Conservation (phyloP, 805 yeast genomes). For the Spathaspora girioi region DNA sequence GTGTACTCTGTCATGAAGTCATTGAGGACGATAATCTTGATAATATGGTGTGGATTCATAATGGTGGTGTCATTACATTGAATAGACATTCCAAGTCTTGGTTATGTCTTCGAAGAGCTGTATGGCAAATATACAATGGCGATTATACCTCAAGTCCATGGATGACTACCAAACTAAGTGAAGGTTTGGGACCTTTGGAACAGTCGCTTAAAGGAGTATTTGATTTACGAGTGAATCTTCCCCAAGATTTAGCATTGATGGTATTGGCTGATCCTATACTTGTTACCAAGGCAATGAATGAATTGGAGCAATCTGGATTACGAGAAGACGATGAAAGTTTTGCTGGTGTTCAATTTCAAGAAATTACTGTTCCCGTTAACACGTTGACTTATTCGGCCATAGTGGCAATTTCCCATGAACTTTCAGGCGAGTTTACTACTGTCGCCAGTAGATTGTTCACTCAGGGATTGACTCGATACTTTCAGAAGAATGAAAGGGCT, state of each 20-base stretch:
- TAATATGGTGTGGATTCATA: slow-evolving; percentile 53
- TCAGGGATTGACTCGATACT: slow-evolving; percentile 3
- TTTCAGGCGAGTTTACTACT: not conserved
- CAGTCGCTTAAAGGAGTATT: not conserved
- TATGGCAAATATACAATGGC: slow-evolving; percentile 7
- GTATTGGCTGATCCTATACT: slow-evolving; percentile 2
- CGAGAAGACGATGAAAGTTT: not conserved
- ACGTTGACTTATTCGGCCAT: not conserved
- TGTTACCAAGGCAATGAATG: slow-evolving; percentile 2
- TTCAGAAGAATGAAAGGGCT: not conserved
- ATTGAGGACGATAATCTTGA: slow-evolving; percentile 46
- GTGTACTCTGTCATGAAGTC: slow-evolving; percentile 46
- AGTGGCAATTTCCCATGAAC: not conserved
- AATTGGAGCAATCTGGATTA: slow-evolving; percentile 2
- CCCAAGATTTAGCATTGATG: not conserved
- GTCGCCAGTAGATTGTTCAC: not conserved
- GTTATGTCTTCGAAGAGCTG: slow-evolving; percentile 8
- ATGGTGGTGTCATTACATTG: slow-evolving; percentile 28
- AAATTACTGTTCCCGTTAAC: slow-evolving; percentile 4
- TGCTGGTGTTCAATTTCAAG: not conserved
- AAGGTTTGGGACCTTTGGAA: not conserved
- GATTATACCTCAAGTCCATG: slow-evolving; percentile 4
- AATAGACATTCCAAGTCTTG: slow-evolving; percentile 7
- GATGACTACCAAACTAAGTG: slow-evolving; percentile 1
- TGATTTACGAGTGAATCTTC: slow-evolving; percentile 2